Conservation (phyloP, 2,329 filamentous ascomycete genomes). For the Paraphoma sp. region DNA sequence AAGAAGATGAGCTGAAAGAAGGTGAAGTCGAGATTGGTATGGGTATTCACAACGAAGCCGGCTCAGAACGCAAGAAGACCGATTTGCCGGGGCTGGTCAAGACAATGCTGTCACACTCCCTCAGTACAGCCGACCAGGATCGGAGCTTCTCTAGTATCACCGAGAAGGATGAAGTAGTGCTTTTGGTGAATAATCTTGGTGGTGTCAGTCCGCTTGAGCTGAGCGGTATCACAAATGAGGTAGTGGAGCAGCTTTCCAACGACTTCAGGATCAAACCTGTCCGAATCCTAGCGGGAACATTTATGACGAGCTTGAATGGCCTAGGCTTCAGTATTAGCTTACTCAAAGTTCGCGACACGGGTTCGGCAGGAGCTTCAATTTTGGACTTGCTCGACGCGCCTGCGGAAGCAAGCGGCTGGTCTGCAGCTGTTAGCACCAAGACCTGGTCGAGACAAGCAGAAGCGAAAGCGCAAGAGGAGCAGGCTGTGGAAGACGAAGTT, state of each 20-base stretch:
- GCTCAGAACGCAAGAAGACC: conserved; percentile 49
- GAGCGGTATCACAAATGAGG: conserved; percentile 73
- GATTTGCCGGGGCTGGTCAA: conserved; percentile 55
- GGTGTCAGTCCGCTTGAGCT: conserved; percentile 76
- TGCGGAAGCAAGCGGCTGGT: conserved; percentile 72
- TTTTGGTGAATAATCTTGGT: conserved; percentile 78
- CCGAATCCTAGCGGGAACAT: conserved; percentile 69
- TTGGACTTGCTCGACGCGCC: conserved; percentile 72
- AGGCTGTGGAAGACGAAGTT: conserved; percentile 51
- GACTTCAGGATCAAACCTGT: conserved; percentile 67
- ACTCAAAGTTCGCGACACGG: conserved; percentile 67
- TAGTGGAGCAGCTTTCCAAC: conserved; percentile 65
- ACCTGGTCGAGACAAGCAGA: conserved; percentile 64
- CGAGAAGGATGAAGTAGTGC: conserved; percentile 66
- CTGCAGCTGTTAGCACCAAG: conserved; percentile 62
- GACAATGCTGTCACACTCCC: conserved; percentile 70
- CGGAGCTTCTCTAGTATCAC: conserved; percentile 72
- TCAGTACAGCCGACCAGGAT: conserved; percentile 69
- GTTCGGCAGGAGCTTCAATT: conserved; percentile 65
- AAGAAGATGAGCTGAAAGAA: conserved; percentile 64
- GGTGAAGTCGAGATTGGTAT: conserved; percentile 73
- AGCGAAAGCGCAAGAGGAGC: conserved; percentile 50
- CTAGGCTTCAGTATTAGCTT: conserved; percentile 74
- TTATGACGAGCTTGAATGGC: conserved; percentile 75
- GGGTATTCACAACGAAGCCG: conserved; percentile 76